Evolutionary conservation across 805 yeast genomes (phyloP).

Genomic region (Schizosaccharomyces cryophilus): DNA sequence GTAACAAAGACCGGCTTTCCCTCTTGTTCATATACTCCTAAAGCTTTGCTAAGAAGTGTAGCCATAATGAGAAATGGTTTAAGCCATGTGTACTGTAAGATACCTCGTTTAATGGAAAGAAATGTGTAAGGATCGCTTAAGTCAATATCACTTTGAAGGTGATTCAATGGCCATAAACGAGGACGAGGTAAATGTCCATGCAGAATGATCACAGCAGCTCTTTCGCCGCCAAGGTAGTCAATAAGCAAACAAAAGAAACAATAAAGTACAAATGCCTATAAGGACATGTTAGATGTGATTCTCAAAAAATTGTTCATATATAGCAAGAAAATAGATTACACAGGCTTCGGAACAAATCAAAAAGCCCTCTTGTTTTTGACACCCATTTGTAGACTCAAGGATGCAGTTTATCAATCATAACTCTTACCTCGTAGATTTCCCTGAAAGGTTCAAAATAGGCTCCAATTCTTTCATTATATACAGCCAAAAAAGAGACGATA

Average conservation of each 20-base stretch:
- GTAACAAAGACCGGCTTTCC: constrained; percentile 22
- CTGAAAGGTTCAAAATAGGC: constrained; percentile 42
- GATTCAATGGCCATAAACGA: constrained; percentile 31
- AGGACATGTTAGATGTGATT: neutral
- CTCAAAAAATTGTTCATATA: too few relatives aligned
- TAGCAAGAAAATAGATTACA: neutral
- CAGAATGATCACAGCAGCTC: constrained; percentile 47
- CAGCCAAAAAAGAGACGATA: constrained; percentile 8
- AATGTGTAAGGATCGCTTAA: constrained; percentile 69
- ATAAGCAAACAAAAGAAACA: constrained; percentile 72
- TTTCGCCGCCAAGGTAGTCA: constrained; percentile 73
- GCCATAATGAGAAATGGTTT: constrained; percentile 57
- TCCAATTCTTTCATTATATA: constrained; percentile 22
- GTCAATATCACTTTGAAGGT: constrained; percentile 33
- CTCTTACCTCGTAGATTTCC: constrained; percentile 49
- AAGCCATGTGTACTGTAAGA: constrained; percentile 84
- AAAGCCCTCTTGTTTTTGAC: too few relatives aligned
- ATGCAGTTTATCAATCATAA: neutral
- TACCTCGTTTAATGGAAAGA: constrained; percentile 53
- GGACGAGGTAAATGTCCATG: constrained; percentile 46
- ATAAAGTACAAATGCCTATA: constrained; percentile 63
- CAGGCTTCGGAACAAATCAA: too few relatives aligned
- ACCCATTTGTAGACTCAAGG: too few relatives aligned
- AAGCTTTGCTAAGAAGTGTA: constrained; percentile 22
- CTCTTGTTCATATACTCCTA: constrained; percentile 28